phyloP scores from a whole-genome alignment of 805 yeast genomes.

The Trichomonascus vanleenenianus region DNA sequence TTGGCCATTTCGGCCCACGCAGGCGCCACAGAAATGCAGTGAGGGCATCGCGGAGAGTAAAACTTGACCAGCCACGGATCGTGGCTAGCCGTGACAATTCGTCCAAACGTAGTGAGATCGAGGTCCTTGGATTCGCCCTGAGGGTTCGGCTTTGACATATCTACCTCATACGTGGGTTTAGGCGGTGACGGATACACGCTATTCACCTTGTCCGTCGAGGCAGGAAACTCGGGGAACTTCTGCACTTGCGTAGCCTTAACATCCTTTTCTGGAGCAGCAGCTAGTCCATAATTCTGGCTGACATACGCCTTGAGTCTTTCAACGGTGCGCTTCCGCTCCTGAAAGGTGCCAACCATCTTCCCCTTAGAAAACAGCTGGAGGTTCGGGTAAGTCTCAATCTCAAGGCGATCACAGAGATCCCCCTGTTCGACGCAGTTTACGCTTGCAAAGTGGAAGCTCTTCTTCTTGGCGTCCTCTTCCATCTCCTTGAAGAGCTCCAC shows the following conservation, averaged over 20 bases:
- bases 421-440: slow-evolving; percentile 85
- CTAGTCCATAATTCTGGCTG: background rate
- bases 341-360: slow-evolving; percentile 19
- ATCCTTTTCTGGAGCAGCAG: background rate
- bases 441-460: slow-evolving; percentile 52
- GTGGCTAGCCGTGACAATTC: slow-evolving; percentile 20
- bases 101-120: slow-evolving; percentile 21
- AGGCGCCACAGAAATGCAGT: slow-evolving; percentile 30
- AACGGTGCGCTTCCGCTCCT: slow-evolving; percentile 2
- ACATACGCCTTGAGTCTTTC: slow-evolving; percentile 3
- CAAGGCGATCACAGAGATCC: slow-evolving; percentile 69
- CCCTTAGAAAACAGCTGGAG: slow-evolving; percentile 50
- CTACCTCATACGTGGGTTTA: slow-evolving; percentile 1
- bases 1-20: slow-evolving; percentile 32
- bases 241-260: background rate
- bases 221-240: slow-evolving; percentile 8
- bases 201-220: slow-evolving; percentile 7
- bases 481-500: slow-evolving; percentile 47
- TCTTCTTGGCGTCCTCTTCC: slow-evolving; percentile 37
- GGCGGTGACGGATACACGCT: slow-evolving; percentile 8
- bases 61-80: slow-evolving; percentile 36
- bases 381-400: slow-evolving; percentile 59
- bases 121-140: slow-evolving; percentile 29
- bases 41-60: slow-evolving; percentile 34
- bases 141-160: slow-evolving; percentile 21